Percentiles rank a stretch among this genome's conserved stretches.
Evolutionary conservation across 1,139 yeast genomes (phyloP).

Genomic region (Blastobotrys capitulatus): DNA sequence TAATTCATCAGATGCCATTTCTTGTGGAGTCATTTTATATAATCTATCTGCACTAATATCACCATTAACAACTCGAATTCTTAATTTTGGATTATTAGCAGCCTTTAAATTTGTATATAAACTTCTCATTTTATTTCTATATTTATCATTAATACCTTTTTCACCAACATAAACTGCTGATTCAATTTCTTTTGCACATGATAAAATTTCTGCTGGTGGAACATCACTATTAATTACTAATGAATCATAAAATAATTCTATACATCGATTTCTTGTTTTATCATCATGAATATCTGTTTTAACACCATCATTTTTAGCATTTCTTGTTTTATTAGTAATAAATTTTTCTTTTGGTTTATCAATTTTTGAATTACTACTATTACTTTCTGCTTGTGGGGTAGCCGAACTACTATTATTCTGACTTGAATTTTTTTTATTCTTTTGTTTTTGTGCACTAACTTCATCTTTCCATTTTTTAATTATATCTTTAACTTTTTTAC

Average conservation of each 20-base stretch:
- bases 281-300: slow-evolving; percentile 64
- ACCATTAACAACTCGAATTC: slow-evolving; percentile 61
- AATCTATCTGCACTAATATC: slow-evolving; percentile 60
- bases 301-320: slow-evolving; percentile 75
- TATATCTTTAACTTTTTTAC: slow-evolving; percentile 69
- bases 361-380: slow-evolving; percentile 8
- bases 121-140: slow-evolving; percentile 77
- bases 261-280: slow-evolving; percentile 76
- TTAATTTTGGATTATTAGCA: slow-evolving; percentile 79
- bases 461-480: slow-evolving; percentile 88
- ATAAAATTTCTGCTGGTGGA: slow-evolving; percentile 52
- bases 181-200: slow-evolving; percentile 69
- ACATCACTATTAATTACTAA: slow-evolving; percentile 73
- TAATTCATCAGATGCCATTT: slow-evolving; percentile 85
- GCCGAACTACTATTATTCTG: slow-evolving; percentile 12
- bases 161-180: slow-evolving; percentile 57
- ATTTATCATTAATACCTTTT: slow-evolving; percentile 48
- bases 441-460: slow-evolving; percentile 67
- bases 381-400: slow-evolving; percentile 23
- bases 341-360: slow-evolving; percentile 14
- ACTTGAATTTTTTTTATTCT: slow-evolving; percentile 7
- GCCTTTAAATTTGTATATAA: slow-evolving; percentile 82
- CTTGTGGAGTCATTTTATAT: slow-evolving; percentile 81
- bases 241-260: slow-evolving; percentile 81
- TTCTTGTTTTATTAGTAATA: slow-evolving; percentile 46